Percentiles rank a stretch among this genome's conserved stretches.
Conservation (phyloP, 2,329 filamentous ascomycete genomes). For the Claviceps paspali region DNA sequence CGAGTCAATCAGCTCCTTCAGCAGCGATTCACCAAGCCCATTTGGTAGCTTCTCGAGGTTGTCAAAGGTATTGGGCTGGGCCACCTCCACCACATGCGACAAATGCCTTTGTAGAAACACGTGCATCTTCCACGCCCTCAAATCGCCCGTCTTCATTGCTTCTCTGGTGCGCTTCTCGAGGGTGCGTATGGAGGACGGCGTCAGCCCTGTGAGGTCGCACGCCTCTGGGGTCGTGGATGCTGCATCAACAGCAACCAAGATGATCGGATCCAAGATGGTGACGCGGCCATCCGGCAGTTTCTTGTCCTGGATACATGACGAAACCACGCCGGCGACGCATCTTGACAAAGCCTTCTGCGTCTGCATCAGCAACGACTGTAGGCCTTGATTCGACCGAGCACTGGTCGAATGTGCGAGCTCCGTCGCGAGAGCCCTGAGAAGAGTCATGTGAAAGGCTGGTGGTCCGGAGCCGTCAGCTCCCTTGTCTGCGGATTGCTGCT, state of each 20-base stretch:
- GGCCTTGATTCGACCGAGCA: constrained; percentile 11
- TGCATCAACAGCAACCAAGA: constrained; percentile 21
- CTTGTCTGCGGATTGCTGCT: constrained; percentile 4
- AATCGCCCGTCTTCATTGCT: constrained; percentile 19
- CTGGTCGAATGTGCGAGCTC: constrained; percentile 15
- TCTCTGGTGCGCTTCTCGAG: constrained; percentile 20
- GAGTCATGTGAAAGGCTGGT: constrained; percentile 18
- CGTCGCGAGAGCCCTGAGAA: constrained; percentile 20
- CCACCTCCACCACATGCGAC: constrained; percentile 14
- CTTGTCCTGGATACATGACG: constrained; percentile 16
- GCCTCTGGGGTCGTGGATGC: constrained; percentile 12
- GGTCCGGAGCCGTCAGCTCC: constrained; percentile 4
- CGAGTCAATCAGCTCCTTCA: constrained; percentile 17
- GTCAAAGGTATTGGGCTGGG: constrained; percentile 20
- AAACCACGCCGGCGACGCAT: constrained; percentile 12
- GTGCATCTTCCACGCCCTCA: constrained; percentile 30
- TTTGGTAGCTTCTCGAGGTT: constrained; percentile 14
- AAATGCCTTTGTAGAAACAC: constrained; percentile 27
- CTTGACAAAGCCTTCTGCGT: constrained; percentile 15
- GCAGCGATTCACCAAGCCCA: constrained; percentile 16
- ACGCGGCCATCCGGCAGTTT: constrained; percentile 14
- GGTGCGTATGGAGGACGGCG: constrained; percentile 18
- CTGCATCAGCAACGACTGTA: constrained; percentile 11
- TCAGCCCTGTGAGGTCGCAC: constrained; percentile 11
- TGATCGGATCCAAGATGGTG: constrained; percentile 11